Evolutionary conservation across 805 yeast species (phyloP), one percentile per base, ranked within the genome.

Genomic region (Pichia manshurica): DNA sequence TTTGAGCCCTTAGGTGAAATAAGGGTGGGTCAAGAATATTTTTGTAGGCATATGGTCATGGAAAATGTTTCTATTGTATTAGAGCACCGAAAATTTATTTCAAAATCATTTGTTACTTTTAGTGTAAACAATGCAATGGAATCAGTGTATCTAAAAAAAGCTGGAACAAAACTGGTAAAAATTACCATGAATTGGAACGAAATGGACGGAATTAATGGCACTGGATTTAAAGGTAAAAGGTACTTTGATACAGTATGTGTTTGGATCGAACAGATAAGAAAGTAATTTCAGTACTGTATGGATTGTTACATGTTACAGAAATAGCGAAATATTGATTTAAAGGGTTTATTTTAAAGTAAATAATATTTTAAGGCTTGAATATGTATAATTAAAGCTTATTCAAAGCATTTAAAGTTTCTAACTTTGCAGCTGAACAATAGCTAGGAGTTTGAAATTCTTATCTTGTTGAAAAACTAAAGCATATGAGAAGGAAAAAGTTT

Each of bases 161-260:
- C 29, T 25, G 10, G n/a, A n/a, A n/a, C n/a, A n/a, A n/a, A n/a
- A 7, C 10, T 25, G 25, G 1, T n/a, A 17, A 4, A 16, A 23
- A 17, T 3, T 22, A 8, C 16, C 6, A 7, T 5, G 34, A 5
- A 36, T 3, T 79, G 82, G 82, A 67, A 69, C 2, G 72, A 76
- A 0, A 66, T 83, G 55, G 95, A 86, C 62, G 95, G 95, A 0
- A 72, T 71, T 48, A 73, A 74, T 53, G 95, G 93, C 1, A 72
- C 80, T 1, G 56, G 59, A n/a, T 68, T 68, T 40, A 75, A 73
- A 52, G 89, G 89, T 0, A 47, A 67, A 3, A 68, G 70, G 51
- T 54, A 75, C 10, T 82, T 84, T 55, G 81, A 80, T n/a, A 32
- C 25, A 19, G 16, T 41, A 5, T 4, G 32, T 15, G 12, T 35